phyloP scores from a whole-genome alignment of 2,329 filamentous ascomycete species.

The Pseudogymnoascus sp. region DNA sequence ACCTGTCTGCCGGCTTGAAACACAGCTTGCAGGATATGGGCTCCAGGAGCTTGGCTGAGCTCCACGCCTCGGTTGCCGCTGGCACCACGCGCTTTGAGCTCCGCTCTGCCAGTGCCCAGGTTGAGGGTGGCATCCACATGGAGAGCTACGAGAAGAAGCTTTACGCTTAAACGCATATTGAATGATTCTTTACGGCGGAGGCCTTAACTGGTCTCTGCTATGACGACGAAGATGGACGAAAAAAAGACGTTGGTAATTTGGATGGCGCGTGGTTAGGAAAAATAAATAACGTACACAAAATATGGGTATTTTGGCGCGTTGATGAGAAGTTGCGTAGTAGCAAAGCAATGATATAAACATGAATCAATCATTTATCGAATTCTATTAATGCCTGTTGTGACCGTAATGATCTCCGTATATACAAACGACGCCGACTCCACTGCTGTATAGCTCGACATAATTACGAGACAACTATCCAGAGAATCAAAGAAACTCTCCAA shows the following conservation, averaged over 20 bases:
- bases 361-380: background rate
- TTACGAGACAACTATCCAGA: background rate
- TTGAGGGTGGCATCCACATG: slow-evolving; percentile 96
- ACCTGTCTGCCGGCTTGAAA: slow-evolving; percentile 90
- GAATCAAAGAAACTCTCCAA: background rate
- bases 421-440: background rate
- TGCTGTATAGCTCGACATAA: background rate
- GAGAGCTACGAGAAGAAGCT: slow-evolving; percentile 99
- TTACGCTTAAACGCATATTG: slow-evolving; percentile 58
- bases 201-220: slow-evolving; percentile 4
- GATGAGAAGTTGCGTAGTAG: slow-evolving; percentile 1
- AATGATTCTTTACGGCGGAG: background rate
- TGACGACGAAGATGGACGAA: background rate
- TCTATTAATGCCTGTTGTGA: background rate
- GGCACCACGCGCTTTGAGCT: slow-evolving; percentile 87
- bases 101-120: slow-evolving; percentile 85
- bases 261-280: slow-evolving; percentile 3
- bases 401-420: background rate
- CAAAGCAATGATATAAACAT: background rate
- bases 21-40: slow-evolving; percentile 97
- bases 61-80: slow-evolving; percentile 67
- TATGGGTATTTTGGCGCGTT: slow-evolving; percentile 8
- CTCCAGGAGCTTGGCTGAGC: slow-evolving; percentile 66
- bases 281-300: background rate
- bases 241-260: slow-evolving; percentile 2